These are phyloP conservation scores for Wakefieldia striispora DNA, from an alignment of 768 basidiomycete genomes.

Conservation along the genomic window DNA sequence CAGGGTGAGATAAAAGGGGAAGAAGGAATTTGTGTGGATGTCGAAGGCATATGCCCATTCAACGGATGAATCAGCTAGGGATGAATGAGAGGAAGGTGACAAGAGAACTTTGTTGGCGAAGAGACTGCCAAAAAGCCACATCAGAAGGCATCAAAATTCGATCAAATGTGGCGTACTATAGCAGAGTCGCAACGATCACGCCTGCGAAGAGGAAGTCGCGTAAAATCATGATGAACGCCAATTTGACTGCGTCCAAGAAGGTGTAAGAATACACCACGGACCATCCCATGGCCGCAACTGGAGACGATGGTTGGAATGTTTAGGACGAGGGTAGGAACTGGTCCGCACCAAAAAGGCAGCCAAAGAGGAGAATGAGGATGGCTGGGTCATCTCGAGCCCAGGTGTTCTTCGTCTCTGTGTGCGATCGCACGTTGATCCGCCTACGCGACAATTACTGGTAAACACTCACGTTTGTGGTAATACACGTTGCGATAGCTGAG, in stretches of 20 bases:
- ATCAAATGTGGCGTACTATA: conserved; percentile 52
- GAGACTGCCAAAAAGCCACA: conserved; percentile 41
- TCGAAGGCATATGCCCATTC: conserved; percentile 98
- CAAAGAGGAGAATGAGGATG: conserved; percentile 82
- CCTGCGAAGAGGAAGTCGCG: conserved; percentile 87
- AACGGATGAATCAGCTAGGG: conserved; percentile 66
- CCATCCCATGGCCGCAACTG: conserved; percentile 86
- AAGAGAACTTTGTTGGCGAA: conserved; percentile 70
- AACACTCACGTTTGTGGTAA: conserved; percentile 85
- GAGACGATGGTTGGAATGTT: background rate
- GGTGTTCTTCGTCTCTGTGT: conserved; percentile 91
- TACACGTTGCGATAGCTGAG: conserved; percentile 91
- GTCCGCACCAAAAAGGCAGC: conserved; percentile 64
- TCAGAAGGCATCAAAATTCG: conserved; percentile 14
- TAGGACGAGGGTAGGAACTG: background rate
- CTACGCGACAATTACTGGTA: background rate
- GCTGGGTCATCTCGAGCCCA: conserved; percentile 99
- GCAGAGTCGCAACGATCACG: conserved; percentile 64
- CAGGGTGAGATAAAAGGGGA: conserved; percentile 87
- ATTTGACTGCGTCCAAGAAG: conserved; percentile 50
- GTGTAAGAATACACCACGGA: conserved; percentile 75
- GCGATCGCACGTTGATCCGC: background rate
- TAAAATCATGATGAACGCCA: conserved; percentile 79
- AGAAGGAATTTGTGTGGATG: conserved; percentile 96
- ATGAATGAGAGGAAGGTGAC: conserved; percentile 70